Base-by-base conservation (phyloP, 495 filamentous ascomycete genomes). In the Aspergillus steynii region DNA sequence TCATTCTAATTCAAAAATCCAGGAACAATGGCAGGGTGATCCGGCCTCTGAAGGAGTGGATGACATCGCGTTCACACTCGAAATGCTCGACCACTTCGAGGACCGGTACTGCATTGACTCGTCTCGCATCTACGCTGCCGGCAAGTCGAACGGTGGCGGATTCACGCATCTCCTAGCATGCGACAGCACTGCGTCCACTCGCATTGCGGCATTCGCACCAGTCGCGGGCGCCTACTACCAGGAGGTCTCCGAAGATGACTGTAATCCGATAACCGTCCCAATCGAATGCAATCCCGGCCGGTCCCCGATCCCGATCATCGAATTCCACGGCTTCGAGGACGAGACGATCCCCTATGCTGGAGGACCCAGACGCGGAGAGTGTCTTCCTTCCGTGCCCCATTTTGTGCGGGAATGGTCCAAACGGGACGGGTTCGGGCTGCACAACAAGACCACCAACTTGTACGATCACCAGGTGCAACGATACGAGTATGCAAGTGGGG, bases 111-210 rank as follows among this genome's bases (percentile, higher is more conserved):
- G 83, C 68, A 74, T 87, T 56, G 84, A 88, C 60, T 57, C 68
- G 4, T 63, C 62, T 45, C 79, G 83, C 29, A 69, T 87, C 34
- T 88, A 83, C 59, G 82, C 84, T 1, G 77, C 78, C 6, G 85
- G 86, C 3, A 85, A 86, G 61, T 86, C 83, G 0, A 85, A 86
- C 62, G 86, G 85, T 26, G 86, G 83, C 5, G 83, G 83, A 2
- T 83, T 88, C 58, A 76, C 79, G 5, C 73, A 73, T 31, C 69
- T 80, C 0, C 76, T 88, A 1, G 84, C 85, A 1, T 87, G 86
- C 68, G 68, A 78, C 46, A 52, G 69, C 6, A 70, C 64, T 1
- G 66, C 72, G 12, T 74, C 74, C 20, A 61, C 54, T 0, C 66
- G 71, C 1, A 80, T 83, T 61, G 80, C 80, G 9, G 80, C 79